Base-by-base conservation (phyloP, 2,329 filamentous ascomycete genomes). In the Emericellopsis cladophorae region DNA sequence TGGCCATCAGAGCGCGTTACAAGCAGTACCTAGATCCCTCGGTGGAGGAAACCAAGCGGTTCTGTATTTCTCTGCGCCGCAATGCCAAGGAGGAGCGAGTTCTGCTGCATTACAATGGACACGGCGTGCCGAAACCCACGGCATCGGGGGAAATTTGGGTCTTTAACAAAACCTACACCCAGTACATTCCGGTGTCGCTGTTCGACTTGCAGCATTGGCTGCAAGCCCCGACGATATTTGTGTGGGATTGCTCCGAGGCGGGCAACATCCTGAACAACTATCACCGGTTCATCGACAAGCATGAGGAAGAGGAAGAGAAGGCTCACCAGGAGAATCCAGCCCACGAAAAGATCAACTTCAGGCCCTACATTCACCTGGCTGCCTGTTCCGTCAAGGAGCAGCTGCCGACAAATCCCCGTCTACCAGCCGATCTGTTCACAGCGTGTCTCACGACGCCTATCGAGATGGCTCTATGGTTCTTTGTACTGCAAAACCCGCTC, bases 121-220 rank as follows among this genome's bases (percentile, higher is more conserved):
- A 98, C 59, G 92, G 92, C 37, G 92, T 98, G 10, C 92, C 92
- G 2, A 87, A 95, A 54, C 92, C 92, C 4, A 98, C 92, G 1
- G 79, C 84, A 4, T 95, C 90, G 5, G 92, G 92, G 12, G 92
- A 98, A 60, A 94, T 98, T 16, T 98, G 92, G 92, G 93, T 96
- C 5, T 98, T 98, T 61, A 98, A 98, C 62, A 90, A 92, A 51
- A 96, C 87, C 50, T 98, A 95, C 58, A 98, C 92, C 0, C 92
- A 98, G 61, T 98, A 98, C 57, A 98, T 98, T 34, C 92, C 92
- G 0, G 85, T 98, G 35, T 95, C 90, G 1, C 67, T 98, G 8
- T 95, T 94, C 54, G 92, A 98, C 56, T 66, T 98, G 36, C 90
- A 96, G 60, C 82, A 85, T 44, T 98, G 92, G 92, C 76, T 98